These are phyloP conservation scores for Drechslera avenae DNA, from an alignment of 2,329 filamentous ascomycete species.

Conservation along the genomic window DNA sequence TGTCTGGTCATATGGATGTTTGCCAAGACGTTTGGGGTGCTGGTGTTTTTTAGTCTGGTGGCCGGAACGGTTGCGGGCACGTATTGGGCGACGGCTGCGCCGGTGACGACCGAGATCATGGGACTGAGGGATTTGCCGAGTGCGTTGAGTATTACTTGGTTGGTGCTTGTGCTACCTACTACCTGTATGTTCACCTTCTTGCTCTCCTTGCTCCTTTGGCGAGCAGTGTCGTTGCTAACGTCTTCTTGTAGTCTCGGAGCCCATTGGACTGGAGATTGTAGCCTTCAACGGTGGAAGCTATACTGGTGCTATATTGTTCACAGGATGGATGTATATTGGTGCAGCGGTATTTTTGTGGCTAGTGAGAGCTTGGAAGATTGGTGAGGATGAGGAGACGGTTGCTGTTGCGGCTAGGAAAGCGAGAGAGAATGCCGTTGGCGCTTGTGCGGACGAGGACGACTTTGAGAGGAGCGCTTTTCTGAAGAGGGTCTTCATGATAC, in stretches of 20 bases:
- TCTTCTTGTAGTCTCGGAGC: slow-evolving; percentile 52
- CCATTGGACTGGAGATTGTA: slow-evolving; percentile 62
- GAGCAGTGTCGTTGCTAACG: slow-evolving; percentile 8
- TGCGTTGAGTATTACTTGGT: slow-evolving; percentile 72
- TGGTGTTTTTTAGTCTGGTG: slow-evolving; percentile 73
- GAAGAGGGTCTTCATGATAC: slow-evolving; percentile 39
- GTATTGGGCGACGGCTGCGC: slow-evolving; percentile 67
- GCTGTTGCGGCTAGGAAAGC: slow-evolving; percentile 36
- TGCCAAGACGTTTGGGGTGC: slow-evolving; percentile 68
- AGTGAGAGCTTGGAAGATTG: slow-evolving; percentile 66
- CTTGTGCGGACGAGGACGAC: slow-evolving; percentile 2
- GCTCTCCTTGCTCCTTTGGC: background rate
- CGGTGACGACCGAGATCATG: slow-evolving; percentile 75
- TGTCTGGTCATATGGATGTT: slow-evolving; percentile 75
- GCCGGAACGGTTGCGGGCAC: slow-evolving; percentile 71
- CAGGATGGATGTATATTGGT: slow-evolving; percentile 66
- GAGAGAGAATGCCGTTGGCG: slow-evolving; percentile 30
- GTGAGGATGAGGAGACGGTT: slow-evolving; percentile 54
- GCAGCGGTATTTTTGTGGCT: slow-evolving; percentile 60
- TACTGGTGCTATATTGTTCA: slow-evolving; percentile 64
- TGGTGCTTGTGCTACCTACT: slow-evolving; percentile 71
- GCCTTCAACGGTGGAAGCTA: slow-evolving; percentile 57
- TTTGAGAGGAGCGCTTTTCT: slow-evolving; percentile 33
- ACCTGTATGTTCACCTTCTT: slow-evolving; percentile 57
- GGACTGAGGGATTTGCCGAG: slow-evolving; percentile 71